Evolutionary conservation across 2,329 filamentous ascomycete genomes (phyloP), one percentile per base, ranked within the genome.

Genomic region (Penicillium crustosum): DNA sequence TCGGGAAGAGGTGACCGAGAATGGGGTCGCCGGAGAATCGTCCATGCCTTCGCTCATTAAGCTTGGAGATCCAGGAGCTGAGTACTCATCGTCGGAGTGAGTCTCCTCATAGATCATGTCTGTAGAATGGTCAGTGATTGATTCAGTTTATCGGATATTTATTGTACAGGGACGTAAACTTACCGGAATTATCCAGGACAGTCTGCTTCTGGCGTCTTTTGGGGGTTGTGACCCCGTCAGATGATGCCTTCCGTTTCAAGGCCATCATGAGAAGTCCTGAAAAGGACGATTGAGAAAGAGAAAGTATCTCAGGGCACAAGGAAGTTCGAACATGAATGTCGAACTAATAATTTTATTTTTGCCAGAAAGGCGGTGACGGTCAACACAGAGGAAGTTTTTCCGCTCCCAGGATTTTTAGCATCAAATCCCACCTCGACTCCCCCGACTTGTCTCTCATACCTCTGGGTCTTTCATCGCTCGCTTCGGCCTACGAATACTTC

Each of bases 1-100:
- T 27, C 50, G 75, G 33, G 72, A 71, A 25, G 76, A 76, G 13
- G 78, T 76, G 4, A 83, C 81, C 4, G 82, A 83, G 55, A 78
- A 71, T 8, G 82, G 80, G 4, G 82, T 84, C 21, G 77, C 66
- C 9, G 82, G 81, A 1, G 82, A 83, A 41, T 79, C 74, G n/a
- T 74, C 68, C 44, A 73, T 64, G 42, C 68, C 69, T 44, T 73
- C 67, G 33, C 70, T 69, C 12, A 68, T 62, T 2, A 63, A 39
- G 31, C 71, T 74, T 1, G 63, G 57, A 36, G 69, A 70, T 25
- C 69, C 70, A 12, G 68, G 68, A 4, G 62, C 69, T 42, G 62
- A 65, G 27, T 73, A 72, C 23, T 73, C 70, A 6, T 63, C 66
- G 57, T 77, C 74, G 3, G 73, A 76, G 57, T 70, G 61, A 15